Percentiles rank a stretch among this genome's conserved stretches.
Conservation (phyloP, 1,139 yeast genomes). For the Lodderomyces theae region DNA sequence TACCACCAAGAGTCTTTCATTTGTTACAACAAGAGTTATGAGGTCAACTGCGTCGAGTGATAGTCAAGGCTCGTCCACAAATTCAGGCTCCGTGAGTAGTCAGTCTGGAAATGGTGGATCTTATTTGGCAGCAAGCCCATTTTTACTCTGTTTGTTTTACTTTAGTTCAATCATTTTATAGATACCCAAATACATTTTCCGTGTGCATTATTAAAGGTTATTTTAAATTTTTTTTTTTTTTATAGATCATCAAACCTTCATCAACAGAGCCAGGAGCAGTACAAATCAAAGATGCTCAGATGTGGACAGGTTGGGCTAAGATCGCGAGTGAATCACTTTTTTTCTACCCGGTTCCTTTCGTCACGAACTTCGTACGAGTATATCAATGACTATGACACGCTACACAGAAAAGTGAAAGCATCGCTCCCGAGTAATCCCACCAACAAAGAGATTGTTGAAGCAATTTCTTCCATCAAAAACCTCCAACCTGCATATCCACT, state of each 20-base stretch:
- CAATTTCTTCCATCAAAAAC: constrained; percentile 24
- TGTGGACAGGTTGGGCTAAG: neutral
- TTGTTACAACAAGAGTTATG: constrained; percentile 15
- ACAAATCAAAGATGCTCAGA: too few species aligned
- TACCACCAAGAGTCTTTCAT: constrained; percentile 9
- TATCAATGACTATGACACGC: constrained; percentile 14
- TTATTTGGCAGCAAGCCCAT: neutral
- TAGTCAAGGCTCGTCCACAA: constrained; percentile 4
- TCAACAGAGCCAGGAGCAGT: too few species aligned
- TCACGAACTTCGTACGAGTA: constrained; percentile 14
- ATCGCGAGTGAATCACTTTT: neutral
- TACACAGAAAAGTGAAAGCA: constrained; percentile 9
- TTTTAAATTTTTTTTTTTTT: neutral
- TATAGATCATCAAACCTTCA: too few species aligned
- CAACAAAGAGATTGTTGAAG: constrained; percentile 10
- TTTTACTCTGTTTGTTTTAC: neutral
- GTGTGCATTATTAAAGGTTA: neutral
- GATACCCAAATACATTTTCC: neutral
- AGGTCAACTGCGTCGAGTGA: constrained; percentile 10
- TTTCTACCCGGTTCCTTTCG: neutral
- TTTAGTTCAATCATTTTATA: constrained; percentile 1
- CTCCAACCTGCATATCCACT: constrained; percentile 17
- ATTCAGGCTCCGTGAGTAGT: constrained; percentile 3
- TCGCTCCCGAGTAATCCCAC: constrained; percentile 10
- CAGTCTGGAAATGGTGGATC: constrained; percentile 3